Conservation (phyloP, 441 rosid genomes). For the Pelargonium myrrhifolium region DNA sequence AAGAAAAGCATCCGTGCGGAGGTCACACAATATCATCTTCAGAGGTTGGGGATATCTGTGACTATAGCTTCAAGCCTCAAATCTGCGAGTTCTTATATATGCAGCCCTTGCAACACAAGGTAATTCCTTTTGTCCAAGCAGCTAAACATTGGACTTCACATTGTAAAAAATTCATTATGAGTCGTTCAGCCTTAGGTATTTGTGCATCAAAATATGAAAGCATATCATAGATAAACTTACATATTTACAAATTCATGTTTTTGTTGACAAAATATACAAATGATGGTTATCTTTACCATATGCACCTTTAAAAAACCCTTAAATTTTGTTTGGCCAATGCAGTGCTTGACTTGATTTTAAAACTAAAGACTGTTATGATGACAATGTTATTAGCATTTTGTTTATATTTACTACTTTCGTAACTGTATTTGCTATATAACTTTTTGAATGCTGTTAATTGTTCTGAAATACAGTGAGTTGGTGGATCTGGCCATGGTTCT, state of each 20-base stretch:
- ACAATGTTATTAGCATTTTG: background rate
- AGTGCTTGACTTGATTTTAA: background rate
- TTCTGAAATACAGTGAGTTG: slow-evolving; percentile 30
- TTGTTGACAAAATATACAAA: background rate
- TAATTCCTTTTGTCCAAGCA: slow-evolving; percentile 11
- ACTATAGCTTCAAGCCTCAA: slow-evolving; percentile 36
- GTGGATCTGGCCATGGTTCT: slow-evolving; percentile 48
- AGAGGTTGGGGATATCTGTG: slow-evolving; percentile 60
- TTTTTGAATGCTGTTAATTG: slow-evolving; percentile 10
- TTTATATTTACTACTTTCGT: background rate
- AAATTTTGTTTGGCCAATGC: background rate
- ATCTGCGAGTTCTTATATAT: slow-evolving; percentile 37
- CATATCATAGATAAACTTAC: background rate
- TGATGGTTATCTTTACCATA: background rate
- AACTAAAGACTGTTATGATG: background rate
- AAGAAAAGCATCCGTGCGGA: slow-evolving; percentile 62
- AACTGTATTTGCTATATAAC: background rate
- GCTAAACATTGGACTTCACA: background rate
- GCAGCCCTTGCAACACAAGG: slow-evolving; percentile 36
- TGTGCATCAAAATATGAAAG: background rate
- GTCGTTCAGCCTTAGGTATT: background rate
- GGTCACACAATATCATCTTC: slow-evolving; percentile 72
- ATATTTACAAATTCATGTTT: background rate
- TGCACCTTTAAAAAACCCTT: background rate
- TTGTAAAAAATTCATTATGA: background rate